phyloP scores from a whole-genome alignment of 1,284 basidiomycete species.

The Agaricales sp. region DNA sequence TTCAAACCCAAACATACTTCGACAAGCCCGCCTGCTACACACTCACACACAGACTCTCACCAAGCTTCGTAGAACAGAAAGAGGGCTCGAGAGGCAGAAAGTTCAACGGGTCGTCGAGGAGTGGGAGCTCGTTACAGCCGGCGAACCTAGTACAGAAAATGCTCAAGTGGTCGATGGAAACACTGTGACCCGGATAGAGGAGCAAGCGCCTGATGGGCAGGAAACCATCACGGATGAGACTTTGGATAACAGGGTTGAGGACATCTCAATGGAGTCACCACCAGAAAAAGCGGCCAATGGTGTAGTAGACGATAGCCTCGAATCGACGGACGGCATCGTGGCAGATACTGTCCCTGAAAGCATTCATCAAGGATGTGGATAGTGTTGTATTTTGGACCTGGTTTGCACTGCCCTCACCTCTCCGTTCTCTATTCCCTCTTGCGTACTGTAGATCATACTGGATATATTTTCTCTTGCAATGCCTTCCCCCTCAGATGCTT shows the following conservation, averaged over 20 bases:
- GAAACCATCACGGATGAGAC: background rate
- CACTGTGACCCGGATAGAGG: too few species aligned
- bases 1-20: conserved; percentile 16
- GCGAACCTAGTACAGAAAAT: conserved; percentile 2
- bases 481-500: too few species aligned
- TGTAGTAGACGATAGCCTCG: background rate
- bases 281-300: background rate
- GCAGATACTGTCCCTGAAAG: background rate
- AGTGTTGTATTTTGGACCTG: too few species aligned
- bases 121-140: conserved; percentile 26
- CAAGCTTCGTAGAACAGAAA: conserved; percentile 45
- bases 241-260: too few species aligned
- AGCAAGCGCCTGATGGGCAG: background rate
- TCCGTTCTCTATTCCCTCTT: too few species aligned
- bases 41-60: conserved; percentile 39
- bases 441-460: too few species aligned
- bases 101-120: conserved; percentile 58
- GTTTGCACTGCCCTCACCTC: too few species aligned
- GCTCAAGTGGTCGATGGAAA: background rate
- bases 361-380: too few species aligned
- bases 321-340: background rate
- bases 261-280: background rate
- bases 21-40: conserved; percentile 32
- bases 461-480: too few species aligned
- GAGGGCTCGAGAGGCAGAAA: conserved; percentile 56